phyloP scores from a whole-genome alignment of 176 grass and related monocot species.

The Eleusine coracana region DNA sequence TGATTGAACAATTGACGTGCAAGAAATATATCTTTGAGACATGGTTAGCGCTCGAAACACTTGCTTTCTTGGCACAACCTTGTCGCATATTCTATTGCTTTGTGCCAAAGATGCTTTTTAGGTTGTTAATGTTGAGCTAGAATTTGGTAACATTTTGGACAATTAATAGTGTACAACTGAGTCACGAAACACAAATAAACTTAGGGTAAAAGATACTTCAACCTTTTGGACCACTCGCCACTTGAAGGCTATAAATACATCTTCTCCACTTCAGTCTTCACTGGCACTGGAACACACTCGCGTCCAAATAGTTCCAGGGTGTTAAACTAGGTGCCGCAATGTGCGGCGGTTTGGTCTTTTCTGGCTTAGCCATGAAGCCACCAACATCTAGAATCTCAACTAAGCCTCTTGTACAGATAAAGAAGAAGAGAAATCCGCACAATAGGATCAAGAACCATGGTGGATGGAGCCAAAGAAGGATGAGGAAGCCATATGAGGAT shows the following conservation, averaged over 20 bases:
- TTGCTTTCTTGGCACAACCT: too few species aligned
- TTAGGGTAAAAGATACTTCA: background rate
- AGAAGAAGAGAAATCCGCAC: background rate
- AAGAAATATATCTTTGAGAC: background rate
- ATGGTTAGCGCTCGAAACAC: background rate
- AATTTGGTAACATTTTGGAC: background rate
- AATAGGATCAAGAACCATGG: background rate
- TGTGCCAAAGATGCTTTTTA: background rate
- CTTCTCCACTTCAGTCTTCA: too few species aligned
- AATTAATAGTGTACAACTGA: too few species aligned
- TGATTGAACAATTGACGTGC: background rate
- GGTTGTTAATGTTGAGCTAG: background rate
- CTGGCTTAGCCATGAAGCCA: background rate
- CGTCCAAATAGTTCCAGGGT: background rate
- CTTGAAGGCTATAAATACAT: background rate
- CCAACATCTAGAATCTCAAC: background rate
- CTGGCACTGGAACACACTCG: background rate
- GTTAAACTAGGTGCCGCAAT: background rate
- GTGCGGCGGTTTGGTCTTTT: background rate
- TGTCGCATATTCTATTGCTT: background rate
- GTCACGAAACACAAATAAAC: background rate
- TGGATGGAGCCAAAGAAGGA: background rate
- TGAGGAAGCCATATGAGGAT: background rate
- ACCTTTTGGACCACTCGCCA: too few species aligned
- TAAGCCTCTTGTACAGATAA: background rate